Conservation (phyloP, 225 moss, liverwort and hornwort species). For the Neckera pumila region DNA sequence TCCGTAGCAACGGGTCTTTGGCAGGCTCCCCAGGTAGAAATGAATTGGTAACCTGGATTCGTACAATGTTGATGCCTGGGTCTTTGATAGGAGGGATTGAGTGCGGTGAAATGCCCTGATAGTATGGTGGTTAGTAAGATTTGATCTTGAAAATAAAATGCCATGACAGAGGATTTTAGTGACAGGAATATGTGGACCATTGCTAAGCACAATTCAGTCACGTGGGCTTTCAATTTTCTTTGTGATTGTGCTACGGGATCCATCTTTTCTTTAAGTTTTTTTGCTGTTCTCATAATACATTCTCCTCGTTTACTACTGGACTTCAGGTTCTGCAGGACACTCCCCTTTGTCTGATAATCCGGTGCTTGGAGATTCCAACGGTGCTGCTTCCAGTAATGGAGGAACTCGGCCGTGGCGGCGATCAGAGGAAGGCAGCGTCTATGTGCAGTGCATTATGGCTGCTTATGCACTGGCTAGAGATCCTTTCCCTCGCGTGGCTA, state of each 20-base stretch:
- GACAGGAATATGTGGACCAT: background rate
- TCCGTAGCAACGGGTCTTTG: constrained; percentile 67
- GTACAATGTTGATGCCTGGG: background rate
- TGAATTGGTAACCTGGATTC: background rate
- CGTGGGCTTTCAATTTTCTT: background rate
- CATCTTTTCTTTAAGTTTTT: background rate
- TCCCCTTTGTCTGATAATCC: constrained; percentile 30
- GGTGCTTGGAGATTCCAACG: constrained; percentile 27
- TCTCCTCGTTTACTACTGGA: background rate
- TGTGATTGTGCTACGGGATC: background rate
- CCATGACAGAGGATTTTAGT: background rate
- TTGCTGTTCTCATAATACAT: background rate
- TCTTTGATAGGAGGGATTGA: background rate
- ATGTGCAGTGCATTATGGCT: constrained; percentile 91
- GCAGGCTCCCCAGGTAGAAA: constrained; percentile 43
- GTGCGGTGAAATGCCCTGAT: background rate
- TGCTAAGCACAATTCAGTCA: background rate
- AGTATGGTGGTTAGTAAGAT: background rate
- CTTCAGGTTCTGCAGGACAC: constrained; percentile 43
- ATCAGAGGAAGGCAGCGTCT: constrained; percentile 70
- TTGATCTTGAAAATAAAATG: background rate
- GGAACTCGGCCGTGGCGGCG: constrained; percentile 45
- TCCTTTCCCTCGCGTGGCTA: constrained; percentile 84
- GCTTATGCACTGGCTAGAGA: constrained; percentile 81
- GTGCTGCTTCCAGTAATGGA: constrained; percentile 36